These are phyloP conservation scores for Trichoderma koningii DNA, from an alignment of 2,329 filamentous ascomycete species.

Conservation along the genomic window DNA sequence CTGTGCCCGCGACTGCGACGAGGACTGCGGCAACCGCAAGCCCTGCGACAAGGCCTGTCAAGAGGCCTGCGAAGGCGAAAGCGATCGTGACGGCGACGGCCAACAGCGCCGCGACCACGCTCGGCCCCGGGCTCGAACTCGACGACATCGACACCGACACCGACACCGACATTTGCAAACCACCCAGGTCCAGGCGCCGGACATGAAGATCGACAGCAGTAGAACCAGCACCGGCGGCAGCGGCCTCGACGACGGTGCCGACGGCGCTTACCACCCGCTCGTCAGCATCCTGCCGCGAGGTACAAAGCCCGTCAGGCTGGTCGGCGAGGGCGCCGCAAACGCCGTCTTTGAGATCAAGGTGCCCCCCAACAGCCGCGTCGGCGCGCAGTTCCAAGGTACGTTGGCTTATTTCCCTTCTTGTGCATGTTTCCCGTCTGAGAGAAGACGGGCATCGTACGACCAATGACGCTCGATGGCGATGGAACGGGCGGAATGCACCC, in stretches of 20 bases:
- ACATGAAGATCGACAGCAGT: constrained; percentile 8
- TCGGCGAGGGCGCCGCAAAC: constrained; percentile 75
- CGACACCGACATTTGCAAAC: background rate
- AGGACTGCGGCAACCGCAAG: background rate
- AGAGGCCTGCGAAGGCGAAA: background rate
- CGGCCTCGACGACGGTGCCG: constrained; percentile 1
- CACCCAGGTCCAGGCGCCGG: background rate
- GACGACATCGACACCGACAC: background rate
- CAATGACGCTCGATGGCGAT: background rate
- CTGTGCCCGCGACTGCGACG: background rate
- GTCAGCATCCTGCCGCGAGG: constrained; percentile 41
- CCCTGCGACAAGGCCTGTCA: background rate
- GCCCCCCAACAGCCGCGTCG: constrained; percentile 34
- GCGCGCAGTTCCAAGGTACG: constrained; percentile 38
- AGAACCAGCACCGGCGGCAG: background rate
- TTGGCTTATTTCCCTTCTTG: background rate
- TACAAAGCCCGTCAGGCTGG: constrained; percentile 44
- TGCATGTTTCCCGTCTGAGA: no score
- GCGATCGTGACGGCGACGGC: constrained; percentile 4
- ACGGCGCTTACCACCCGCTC: constrained; percentile 8
- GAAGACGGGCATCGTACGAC: background rate
- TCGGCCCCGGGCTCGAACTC: background rate
- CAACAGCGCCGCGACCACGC: background rate
- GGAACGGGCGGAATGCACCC: background rate
- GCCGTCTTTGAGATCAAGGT: constrained; percentile 66